Conservation (phyloP, 1,139 yeast species). For the Yamadazyma blattariae region DNA sequence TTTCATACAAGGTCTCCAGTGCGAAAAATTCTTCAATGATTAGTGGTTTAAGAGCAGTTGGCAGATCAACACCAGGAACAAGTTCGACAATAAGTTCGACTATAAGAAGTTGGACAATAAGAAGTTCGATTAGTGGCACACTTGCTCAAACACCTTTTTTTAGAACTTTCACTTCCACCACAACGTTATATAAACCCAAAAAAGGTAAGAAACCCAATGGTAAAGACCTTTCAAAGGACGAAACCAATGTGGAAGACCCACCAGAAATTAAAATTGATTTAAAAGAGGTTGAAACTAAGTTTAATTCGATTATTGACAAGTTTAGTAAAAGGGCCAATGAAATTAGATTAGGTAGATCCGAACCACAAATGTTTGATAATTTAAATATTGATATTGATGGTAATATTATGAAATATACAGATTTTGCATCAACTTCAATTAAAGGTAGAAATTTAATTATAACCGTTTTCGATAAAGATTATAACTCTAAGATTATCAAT, state of each 20-base stretch:
- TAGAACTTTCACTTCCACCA: background rate
- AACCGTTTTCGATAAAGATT: conserved; percentile 80
- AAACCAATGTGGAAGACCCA: conserved; percentile 1
- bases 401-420: conserved; percentile 46
- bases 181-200: conserved; percentile 3
- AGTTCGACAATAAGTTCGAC: too few relatives aligned
- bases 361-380: conserved; percentile 63
- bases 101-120: too few relatives aligned
- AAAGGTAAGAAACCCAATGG: background rate
- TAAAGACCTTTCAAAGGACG: conserved; percentile 1
- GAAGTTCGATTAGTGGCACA: too few relatives aligned
- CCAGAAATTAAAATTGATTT: conserved; percentile 17
- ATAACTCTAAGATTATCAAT: conserved; percentile 66
- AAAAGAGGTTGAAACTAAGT: conserved; percentile 42
- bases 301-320: conserved; percentile 46
- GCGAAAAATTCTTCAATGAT: too few relatives aligned
- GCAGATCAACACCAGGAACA: too few relatives aligned
- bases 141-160: too few relatives aligned
- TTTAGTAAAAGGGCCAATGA: conserved; percentile 60
- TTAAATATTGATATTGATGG: conserved; percentile 53
- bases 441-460: conserved; percentile 70
- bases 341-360: conserved; percentile 64
- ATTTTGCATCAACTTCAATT: conserved; percentile 72
- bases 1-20: too few relatives aligned
- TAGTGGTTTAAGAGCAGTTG: too few relatives aligned